Evolutionary conservation across 495 filamentous ascomycete genomes (phyloP).

Genomic region (Penicillium psychrofluorescens): DNA sequence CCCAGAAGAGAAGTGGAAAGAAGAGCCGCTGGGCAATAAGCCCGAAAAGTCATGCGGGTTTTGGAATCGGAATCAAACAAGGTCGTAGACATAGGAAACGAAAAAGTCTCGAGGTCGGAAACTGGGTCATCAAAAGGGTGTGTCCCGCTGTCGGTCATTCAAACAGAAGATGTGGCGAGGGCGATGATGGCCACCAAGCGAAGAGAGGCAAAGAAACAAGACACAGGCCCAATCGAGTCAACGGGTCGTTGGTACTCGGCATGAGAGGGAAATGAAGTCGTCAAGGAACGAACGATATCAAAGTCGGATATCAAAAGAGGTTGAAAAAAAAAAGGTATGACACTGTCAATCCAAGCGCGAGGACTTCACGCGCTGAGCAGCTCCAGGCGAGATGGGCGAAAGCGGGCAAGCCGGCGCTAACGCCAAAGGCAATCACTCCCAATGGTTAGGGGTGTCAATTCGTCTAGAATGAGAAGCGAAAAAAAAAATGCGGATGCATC

Average conservation of each 20-base stretch:
- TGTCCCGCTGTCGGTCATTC: conserved; percentile 7
- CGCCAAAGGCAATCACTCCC: not conserved
- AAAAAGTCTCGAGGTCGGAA: conserved; percentile 3
- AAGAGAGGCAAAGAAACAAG: not conserved
- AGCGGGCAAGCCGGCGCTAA: not conserved
- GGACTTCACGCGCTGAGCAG: too few species aligned
- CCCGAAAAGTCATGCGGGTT: conserved; percentile 16
- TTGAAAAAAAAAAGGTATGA: not conserved
- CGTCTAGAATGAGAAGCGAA: not conserved
- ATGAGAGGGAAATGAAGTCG: not conserved
- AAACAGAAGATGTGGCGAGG: not conserved
- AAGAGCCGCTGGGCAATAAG: not conserved
- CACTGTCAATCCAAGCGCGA: too few species aligned
- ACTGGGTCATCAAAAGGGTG: conserved; percentile 7
- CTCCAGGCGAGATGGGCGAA: too few species aligned
- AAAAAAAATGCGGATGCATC: conserved; percentile 4
- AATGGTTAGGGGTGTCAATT: too few species aligned
- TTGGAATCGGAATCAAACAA: conserved; percentile 4
- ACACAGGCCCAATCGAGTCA: too few species aligned
- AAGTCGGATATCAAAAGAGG: conserved; percentile 10
- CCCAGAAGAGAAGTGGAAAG: not conserved
- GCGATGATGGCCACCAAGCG: not conserved
- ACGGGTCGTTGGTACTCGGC: not conserved
- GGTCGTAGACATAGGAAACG: conserved; percentile 31
- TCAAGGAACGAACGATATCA: conserved; percentile 17